phyloP scores from a whole-genome alignment of 2,329 filamentous ascomycete species.

The Ceratocystis eucalypticola region DNA sequence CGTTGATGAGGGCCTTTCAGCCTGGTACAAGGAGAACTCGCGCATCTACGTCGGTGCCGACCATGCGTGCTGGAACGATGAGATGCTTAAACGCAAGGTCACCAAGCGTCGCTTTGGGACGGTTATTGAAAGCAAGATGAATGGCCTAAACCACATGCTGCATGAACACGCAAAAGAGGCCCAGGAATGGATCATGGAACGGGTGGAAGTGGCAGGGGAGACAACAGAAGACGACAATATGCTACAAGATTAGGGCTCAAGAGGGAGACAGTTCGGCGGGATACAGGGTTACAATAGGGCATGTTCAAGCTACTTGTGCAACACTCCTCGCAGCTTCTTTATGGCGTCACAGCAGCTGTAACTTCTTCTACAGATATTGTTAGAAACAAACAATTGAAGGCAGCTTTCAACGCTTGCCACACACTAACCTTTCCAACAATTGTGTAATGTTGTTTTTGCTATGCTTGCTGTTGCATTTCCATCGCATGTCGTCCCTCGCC shows the following conservation, averaged over 20 bases:
- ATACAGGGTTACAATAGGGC: neutral
- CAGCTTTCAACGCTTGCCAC: no score
- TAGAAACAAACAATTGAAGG: neutral
- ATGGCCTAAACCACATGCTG: slow-evolving; percentile 44
- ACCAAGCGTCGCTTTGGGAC: slow-evolving; percentile 47
- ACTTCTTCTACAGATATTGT: neutral
- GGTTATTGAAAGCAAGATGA: slow-evolving; percentile 38
- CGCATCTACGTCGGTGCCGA: slow-evolving; percentile 61
- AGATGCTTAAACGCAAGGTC: slow-evolving; percentile 45
- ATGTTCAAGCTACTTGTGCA: neutral
- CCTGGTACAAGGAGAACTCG: slow-evolving; percentile 76
- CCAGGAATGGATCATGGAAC: slow-evolving; percentile 37
- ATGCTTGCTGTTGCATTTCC: neutral
- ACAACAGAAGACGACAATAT: slow-evolving; percentile 38
- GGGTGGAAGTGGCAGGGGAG: slow-evolving; percentile 30
- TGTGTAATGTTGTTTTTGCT: neutral
- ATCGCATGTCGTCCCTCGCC: neutral
- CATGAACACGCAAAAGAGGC: slow-evolving; percentile 38
- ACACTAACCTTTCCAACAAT: neutral
- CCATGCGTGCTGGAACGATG: slow-evolving; percentile 62
- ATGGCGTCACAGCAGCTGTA: neutral
- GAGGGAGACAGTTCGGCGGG: neutral
- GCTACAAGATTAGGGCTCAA: slow-evolving; percentile 17
- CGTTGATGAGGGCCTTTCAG: slow-evolving; percentile 53
- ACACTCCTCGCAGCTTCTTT: neutral